Evolutionary conservation across 2,329 filamentous ascomycete species (phyloP), one percentile per base, ranked within the genome.

Genomic region (Ceratocystis huliohia): DNA sequence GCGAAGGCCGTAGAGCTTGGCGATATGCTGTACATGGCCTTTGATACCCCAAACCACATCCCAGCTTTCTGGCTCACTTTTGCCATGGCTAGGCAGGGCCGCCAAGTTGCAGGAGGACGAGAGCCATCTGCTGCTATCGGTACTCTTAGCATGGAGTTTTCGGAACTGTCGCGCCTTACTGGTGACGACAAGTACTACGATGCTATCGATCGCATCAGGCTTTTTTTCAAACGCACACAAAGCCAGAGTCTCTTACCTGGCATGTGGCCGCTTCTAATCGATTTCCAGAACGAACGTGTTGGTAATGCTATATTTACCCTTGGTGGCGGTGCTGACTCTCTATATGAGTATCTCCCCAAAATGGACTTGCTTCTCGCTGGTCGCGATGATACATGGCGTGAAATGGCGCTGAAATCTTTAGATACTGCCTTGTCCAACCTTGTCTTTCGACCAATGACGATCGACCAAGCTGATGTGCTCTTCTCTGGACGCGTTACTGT

Each of bases 91-190:
- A 72, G 71, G n/a, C 8, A 79, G 74, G 71, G 77, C 73, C 53
- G 79, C 76, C 72, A 83, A 68, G 76, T 80, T 0, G 76, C 78
- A 0, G 81, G 83, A 69, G 72, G 79, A 2, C 80, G 78, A n/a
- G 79, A 79, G 61, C 72, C 76, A 0, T 76, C 76, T n/a, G 80
- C 80, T 0, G 76, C 77, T 2, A 74, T 77, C 0, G 87, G 86
- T n/a, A 89, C 87, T 1, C 76, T 92, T 57, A 85, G 84, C 7
- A 74, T 93, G 71, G 88, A 92, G 72, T 90, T 93, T 72, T 89
- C 87, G 1, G 79, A 87, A 4, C 78, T 93, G 50, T 85, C 87
- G 6, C 88, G 91, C 74, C 76, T 92, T 41, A 90, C 88, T 0
- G 84, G 84, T 45, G 80, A 91, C 68, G 75, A 81, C 63, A 90